phyloP scores from a whole-genome alignment of 2,329 filamentous ascomycete genomes.

The Davidsoniella eucalypti region DNA sequence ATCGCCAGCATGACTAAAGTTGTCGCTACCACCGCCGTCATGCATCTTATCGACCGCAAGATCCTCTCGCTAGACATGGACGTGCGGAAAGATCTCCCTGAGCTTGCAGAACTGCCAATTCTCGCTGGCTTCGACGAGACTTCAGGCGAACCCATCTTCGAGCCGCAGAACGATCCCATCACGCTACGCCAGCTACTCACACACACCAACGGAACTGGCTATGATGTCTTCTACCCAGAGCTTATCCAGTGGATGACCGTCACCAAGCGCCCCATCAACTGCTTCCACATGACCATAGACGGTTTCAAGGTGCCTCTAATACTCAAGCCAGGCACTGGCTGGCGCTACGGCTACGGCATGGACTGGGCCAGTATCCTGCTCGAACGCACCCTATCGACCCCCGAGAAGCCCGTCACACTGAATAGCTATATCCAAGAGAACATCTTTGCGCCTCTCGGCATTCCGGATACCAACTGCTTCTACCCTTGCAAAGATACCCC shows the following conservation, averaged over 20 bases:
- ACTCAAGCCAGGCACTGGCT: slow-evolving; percentile 30
- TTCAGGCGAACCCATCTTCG: slow-evolving; percentile 2
- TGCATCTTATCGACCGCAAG: slow-evolving; percentile 25
- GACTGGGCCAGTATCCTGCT: slow-evolving; percentile 33
- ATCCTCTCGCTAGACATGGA: slow-evolving; percentile 23
- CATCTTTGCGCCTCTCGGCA: slow-evolving; percentile 23
- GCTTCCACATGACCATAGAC: slow-evolving; percentile 20
- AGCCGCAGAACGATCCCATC: slow-evolving; percentile 18
- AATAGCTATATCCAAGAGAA: slow-evolving; percentile 23
- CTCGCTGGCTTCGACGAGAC: slow-evolving; percentile 3
- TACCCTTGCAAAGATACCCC: slow-evolving; percentile 17
- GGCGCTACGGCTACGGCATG: slow-evolving; percentile 29
- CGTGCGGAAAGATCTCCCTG: slow-evolving; percentile 20
- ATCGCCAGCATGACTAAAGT: slow-evolving; percentile 29
- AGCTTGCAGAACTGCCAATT: slow-evolving; percentile 19
- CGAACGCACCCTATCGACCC: slow-evolving; percentile 17
- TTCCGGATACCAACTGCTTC: slow-evolving; percentile 19
- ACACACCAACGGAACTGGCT: slow-evolving; percentile 31
- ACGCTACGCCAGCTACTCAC: slow-evolving; percentile 29
- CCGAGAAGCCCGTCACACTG: slow-evolving; percentile 20
- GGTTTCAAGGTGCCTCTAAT: slow-evolving; percentile 27
- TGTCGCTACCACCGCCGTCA: slow-evolving; percentile 21
- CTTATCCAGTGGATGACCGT: slow-evolving; percentile 24
- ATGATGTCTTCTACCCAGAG: slow-evolving; percentile 26
- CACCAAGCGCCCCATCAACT: slow-evolving; percentile 20